Base-by-base conservation (phyloP, 2,329 filamentous ascomycete genomes). In the Intubia oerlemansii region DNA sequence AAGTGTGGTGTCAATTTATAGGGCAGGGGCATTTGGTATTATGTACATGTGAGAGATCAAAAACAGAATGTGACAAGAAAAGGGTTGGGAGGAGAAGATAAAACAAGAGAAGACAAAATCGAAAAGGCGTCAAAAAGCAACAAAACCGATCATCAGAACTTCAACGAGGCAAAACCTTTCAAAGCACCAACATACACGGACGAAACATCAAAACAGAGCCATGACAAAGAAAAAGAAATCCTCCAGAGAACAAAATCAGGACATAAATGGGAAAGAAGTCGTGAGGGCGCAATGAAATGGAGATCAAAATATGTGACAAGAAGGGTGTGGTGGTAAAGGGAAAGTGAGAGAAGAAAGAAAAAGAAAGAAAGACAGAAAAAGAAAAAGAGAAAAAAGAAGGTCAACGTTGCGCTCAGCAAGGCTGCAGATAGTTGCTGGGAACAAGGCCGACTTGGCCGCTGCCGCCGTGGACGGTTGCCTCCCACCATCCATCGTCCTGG, bases 401-500 rank as follows among this genome's bases (percentile, higher is more conserved):
- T n/a, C n/a, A n/a, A n/a, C n/a, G n/a, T n/a, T n/a, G n/a, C n/a
- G n/a, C 26, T 45, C 43, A 63, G 35, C 56, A 58, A 25, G 59
- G 51, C 47, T 69, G 62, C 34, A 75, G 54, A 41, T 75, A 75
- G 45, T 75, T 75, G 48, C 69, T 74, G 38, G 69, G 69, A 38
- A 75, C 68, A 43, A 75, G 55, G 35, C 69, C 69, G 33, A 60
- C 46, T 28, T 52, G 59, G 28, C 62, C 67, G 36, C 59, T 64
- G 37, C 62, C 60, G 15, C 73, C 72, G 25, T 84, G 78, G 23
- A 93, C 68, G 49, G 93, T 85, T 10, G 90, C 90, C 54, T 98
- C 88, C 88, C 90, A 98, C 88, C 88, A 98, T 13, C 88, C 88
- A 45, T 98, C 88, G 47, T 98, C 88, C 52, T 98, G 88, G 43